Evolutionary conservation across 2,329 filamentous ascomycete genomes (phyloP), one percentile per base, ranked within the genome.

Genomic region (Periconia macrospinosa): DNA sequence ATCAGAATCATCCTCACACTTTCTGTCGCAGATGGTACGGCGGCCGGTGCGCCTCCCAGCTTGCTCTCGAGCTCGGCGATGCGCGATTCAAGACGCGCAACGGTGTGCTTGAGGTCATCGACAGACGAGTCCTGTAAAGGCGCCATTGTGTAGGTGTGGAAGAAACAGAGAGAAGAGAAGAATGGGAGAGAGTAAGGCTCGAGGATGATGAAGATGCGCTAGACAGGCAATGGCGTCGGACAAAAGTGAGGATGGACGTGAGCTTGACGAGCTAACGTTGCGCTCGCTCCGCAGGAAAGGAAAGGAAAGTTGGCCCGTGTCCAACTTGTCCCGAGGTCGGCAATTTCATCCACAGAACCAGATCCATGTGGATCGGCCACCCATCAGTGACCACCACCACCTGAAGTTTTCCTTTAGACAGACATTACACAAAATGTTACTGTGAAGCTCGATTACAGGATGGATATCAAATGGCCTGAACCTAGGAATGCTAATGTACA

Each of bases 1-100:
- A 99, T 97, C 71, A 99, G 81, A 70, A 99, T 92, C 90, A 99
- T 96, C 79, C 94, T 89, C 78, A 99, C 85, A 71, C 89, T 84
- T 65, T 88, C 73, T 64, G 80, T 79, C 64, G 66, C 73, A 72
- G 71, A 75, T 66, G 64, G 45, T 23, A 62, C 58, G 44, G 63
- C 61, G 48, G 69, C 61, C 30, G 56, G 59, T 50, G 67, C 63
- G 52, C 76, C 75, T 41, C 76, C 72, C 55, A 94, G 81, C 73
- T 86, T 86, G 71, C 83, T 77, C 78, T 99, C 94, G 63, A 99
- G 85, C 72, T 90, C 84, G 77, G 89, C 87, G 69, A 99, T 89
- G 71, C 93, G 89, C 73, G 85, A 81, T 79, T 97, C 92, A 67
- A 99, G 88, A 78, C 86, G 85, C 74, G 85, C 81, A 75, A 97